Evolutionary conservation across 2,329 filamentous ascomycete genomes (phyloP), one percentile per base, ranked within the genome.

Genomic region (Penicillium concentricum): DNA sequence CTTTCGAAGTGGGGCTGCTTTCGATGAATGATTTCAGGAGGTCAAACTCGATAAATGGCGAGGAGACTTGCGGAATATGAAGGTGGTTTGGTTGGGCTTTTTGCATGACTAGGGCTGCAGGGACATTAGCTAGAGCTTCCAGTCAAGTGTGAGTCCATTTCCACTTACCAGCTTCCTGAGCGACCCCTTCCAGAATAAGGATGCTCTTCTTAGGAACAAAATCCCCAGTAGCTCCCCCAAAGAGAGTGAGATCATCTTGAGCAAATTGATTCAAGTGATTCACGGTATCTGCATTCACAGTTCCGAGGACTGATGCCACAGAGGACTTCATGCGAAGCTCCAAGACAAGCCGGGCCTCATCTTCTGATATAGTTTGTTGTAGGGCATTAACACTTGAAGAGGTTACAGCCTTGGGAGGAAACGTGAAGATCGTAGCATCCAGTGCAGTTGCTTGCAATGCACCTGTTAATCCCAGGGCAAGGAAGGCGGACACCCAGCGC

Each of bases 261-360:
- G 85, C 87, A 70, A 85, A 89, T 48, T 76, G 75, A 67, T 85
- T 84, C 67, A 91, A 76, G 62, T 84, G 75, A 47, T 78, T 75
- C 38, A 90, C 72, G 9, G 82, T 80, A 37, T 74, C 74, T 41
- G 83, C 79, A 56, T 81, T 76, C 47, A 72, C 68, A 39, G 61
- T 63, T 26, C 71, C 68, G 34, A 76, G 62, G 30, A 65, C 54
- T 75, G 79, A 50, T 80, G 75, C 64, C 78, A 81, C 69, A 74
- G 78, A 66, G 76, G 76, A 62, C 76, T 78, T 62, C 79, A 78
- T 60, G 78, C 81, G 67, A 78, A 78, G 66, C 78, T 74, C 69
- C 51, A 79, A 58, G 47, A 79, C 67, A n/a, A 70, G 65, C 48
- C 65, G 71, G 26, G 75, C 75, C 20, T 70, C 65, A 56, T 74